phyloP scores from a whole-genome alignment of 1,284 basidiomycete species.

The Phaffia rhodozyma region DNA sequence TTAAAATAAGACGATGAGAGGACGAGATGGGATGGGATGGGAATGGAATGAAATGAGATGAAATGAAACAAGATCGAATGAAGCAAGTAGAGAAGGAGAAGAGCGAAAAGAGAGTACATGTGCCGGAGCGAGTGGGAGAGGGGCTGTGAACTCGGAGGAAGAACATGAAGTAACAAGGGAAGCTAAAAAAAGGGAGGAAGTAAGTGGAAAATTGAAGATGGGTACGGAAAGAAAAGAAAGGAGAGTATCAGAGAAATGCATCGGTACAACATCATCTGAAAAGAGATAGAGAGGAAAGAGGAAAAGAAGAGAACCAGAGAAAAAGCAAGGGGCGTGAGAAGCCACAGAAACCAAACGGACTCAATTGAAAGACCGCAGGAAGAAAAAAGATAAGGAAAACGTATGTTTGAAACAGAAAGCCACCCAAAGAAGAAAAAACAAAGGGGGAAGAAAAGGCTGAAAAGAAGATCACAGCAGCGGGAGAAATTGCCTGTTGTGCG shows the following conservation, averaged over 20 bases:
- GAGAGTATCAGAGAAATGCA: not conserved
- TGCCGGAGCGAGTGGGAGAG: too few relatives aligned
- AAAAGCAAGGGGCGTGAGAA: not conserved
- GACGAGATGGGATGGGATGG: not conserved
- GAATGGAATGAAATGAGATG: too few relatives aligned
- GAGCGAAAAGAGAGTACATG: not conserved
- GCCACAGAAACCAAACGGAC: too few relatives aligned
- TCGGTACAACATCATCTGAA: not conserved
- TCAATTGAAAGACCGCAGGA: too few relatives aligned
- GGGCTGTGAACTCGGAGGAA: not conserved
- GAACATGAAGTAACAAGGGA: not conserved
- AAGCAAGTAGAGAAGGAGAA: not conserved
- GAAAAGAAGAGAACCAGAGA: not conserved
- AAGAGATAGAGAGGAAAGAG: not conserved
- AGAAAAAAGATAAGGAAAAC: too few relatives aligned
- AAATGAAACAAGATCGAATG: too few relatives aligned
- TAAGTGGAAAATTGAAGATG: not conserved
- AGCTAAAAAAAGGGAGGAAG: not conserved
- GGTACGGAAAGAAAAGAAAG: not conserved
- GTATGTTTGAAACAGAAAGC: too few relatives aligned
- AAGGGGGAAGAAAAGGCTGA: too few relatives aligned
- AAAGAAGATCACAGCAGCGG: not conserved
- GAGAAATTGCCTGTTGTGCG: not conserved
- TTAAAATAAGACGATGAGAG: not conserved
- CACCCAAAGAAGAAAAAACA: too few relatives aligned